Evolutionary conservation across 441 rosid genomes (phyloP), one percentile per base, ranked within the genome.

Genomic region (Gossypium trilobum): DNA sequence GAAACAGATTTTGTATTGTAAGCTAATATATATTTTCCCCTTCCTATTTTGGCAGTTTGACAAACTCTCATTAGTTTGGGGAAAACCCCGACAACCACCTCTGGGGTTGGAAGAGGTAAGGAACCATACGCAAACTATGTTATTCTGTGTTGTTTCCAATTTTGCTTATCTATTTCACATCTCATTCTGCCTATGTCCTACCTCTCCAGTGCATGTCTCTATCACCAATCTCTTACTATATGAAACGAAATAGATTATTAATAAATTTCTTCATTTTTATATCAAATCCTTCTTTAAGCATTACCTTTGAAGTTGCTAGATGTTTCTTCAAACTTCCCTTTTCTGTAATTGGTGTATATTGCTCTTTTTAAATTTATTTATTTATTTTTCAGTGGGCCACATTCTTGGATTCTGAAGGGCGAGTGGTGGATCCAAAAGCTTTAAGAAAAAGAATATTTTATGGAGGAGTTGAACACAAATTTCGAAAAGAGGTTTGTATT

Each of bases 341-440:
- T 69, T 69, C 33, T 31, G 27, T 54, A 57, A 54, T 31, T 69
- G 50, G 44, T 29, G 10, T 23, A 50, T 68, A 51, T 70, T 73
- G 46, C 50, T 33, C 5, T 51, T 44, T 76, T 31, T 20, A 55
- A 65, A 13, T 58, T 70, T 59, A 17, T 73, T 8, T 54, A 55
- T 29, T 51, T 59, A 39, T 39, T 39, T 39, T 73, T 29, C 85
- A 93, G 99, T 91, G 94, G 93, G 81, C 85, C 63, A 85, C 89
- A 48, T 90, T 90, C 85, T 75, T 93, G 89, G 97, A 91, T 81
- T 86, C 86, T 66, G 97, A 95, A 83, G 97, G 98, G 72, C 88
- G 95, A 70, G 84, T 93, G 62, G 75, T 81, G 69, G 92, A 90
- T 81, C 72, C 97, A 75, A 78, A 85, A 79, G 92, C 90, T 63